A percentile compares a stretch with the other conserved stretches of the same genome.
These are phyloP conservation scores for Fusarium armeniacum DNA, from an alignment of 2,329 filamentous ascomycete genomes.

Conservation along the genomic window DNA sequence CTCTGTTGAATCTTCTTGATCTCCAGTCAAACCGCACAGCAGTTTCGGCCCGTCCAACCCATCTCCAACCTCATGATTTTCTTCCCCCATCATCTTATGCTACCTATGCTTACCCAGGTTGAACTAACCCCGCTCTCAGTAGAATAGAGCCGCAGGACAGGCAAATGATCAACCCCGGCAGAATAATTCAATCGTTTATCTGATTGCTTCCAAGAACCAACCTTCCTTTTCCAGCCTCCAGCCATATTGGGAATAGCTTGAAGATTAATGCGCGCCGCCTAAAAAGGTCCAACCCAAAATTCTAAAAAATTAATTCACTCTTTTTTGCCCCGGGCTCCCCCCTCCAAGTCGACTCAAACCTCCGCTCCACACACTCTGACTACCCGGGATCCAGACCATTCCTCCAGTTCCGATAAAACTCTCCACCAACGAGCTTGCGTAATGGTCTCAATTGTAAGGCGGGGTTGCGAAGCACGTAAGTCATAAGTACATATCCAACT, in stretches of 20 bases:
- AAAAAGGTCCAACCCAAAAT: slow-evolving; percentile 29
- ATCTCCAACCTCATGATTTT: slow-evolving; percentile 29
- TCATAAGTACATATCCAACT: not conserved
- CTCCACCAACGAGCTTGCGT: slow-evolving; percentile 46
- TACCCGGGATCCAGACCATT: slow-evolving; percentile 41
- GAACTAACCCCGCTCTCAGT: slow-evolving; percentile 23
- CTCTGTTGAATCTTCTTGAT: slow-evolving; percentile 23
- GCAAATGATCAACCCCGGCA: slow-evolving; percentile 27
- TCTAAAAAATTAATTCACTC: not conserved
- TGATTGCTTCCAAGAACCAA: slow-evolving; percentile 13
- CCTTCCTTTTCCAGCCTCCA: slow-evolving; percentile 36
- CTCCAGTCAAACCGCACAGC: not conserved
- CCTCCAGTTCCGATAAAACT: slow-evolving; percentile 32
- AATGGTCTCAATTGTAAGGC: slow-evolving; percentile 32
- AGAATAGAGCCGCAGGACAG: slow-evolving; percentile 36
- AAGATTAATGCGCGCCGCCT: slow-evolving; percentile 25
- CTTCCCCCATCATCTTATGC: not conserved
- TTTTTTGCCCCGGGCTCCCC: slow-evolving; percentile 6
- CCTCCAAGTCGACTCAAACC: slow-evolving; percentile 16
- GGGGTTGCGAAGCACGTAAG: slow-evolving; percentile 16
- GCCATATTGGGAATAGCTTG: slow-evolving; percentile 41
- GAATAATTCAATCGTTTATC: slow-evolving; percentile 12
- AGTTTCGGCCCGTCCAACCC: slow-evolving; percentile 40
- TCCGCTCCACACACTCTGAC: slow-evolving; percentile 27
- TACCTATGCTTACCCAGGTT: not conserved